phyloP scores from a whole-genome alignment of 345 rosid genomes.

The Hibiscus trionum region DNA sequence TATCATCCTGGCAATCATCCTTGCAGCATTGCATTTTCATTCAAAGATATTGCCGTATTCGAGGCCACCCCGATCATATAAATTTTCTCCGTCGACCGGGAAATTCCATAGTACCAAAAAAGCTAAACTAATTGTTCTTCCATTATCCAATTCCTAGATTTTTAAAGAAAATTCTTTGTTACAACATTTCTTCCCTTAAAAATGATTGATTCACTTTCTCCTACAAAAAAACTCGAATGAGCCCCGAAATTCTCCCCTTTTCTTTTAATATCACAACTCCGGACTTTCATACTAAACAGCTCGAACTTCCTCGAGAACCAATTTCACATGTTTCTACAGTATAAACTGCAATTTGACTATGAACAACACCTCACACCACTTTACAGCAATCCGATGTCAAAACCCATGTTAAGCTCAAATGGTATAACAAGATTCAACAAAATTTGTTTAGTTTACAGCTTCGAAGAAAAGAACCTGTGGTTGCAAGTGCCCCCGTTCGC shows the following conservation, averaged over 20 bases:
- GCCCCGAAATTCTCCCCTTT: slow-evolving; percentile 8
- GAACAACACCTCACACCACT: slow-evolving; percentile 13
- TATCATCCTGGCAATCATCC: slow-evolving; percentile 9
- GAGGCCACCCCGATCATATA: slow-evolving; percentile 7
- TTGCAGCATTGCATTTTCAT: not conserved
- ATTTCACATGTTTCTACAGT: slow-evolving; percentile 9
- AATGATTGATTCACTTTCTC: slow-evolving; percentile 11
- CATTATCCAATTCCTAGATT: slow-evolving; percentile 13
- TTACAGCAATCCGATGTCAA: slow-evolving; percentile 13
- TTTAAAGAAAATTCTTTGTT: slow-evolving; percentile 9
- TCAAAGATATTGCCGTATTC: not conserved
- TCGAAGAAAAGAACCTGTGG: slow-evolving; percentile 95
- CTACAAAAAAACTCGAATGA: slow-evolving; percentile 19
- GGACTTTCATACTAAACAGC: slow-evolving; percentile 14
- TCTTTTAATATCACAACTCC: not conserved
- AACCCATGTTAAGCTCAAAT: slow-evolving; percentile 14
- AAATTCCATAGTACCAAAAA: slow-evolving; percentile 9
- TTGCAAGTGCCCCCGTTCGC: slow-evolving; percentile 84
- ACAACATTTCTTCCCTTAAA: slow-evolving; percentile 17
- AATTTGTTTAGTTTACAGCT: slow-evolving; percentile 39
- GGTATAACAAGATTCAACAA: slow-evolving; percentile 16
- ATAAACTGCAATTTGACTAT: slow-evolving; percentile 18
- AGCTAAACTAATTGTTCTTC: slow-evolving; percentile 19
- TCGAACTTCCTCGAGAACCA: slow-evolving; percentile 10
- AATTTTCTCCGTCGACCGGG: not conserved